Evolutionary conservation across 208 protist genomes (phyloP), one percentile per base, ranked within the genome.

Genomic region (Blechomonas ayalai): DNA sequence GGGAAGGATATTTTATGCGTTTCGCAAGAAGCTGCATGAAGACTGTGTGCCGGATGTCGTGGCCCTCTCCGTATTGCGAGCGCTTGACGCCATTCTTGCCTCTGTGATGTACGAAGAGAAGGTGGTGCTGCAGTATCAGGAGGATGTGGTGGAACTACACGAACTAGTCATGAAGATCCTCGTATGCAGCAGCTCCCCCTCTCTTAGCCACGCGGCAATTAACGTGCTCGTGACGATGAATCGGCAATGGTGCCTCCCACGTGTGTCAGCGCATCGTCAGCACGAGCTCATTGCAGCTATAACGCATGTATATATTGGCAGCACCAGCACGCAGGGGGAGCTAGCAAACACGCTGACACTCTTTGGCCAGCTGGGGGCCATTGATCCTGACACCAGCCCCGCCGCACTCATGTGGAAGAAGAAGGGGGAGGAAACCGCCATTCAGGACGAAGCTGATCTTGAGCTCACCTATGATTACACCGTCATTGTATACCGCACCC

Each of bases 381-480:
- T 95, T 1, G 81, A 90, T 54, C 82, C 82, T 15, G 26, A 66
- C 10, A 51, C 5, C 12, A 26, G 35, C 2, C 60, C 57, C 35
- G 60, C 57, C 7, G 49, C 56, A 6, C 65, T 61, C 7, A 62
- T 49, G 16, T 50, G 43, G 4, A 70, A 69, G 45, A 82, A 84
- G 37, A 76, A 77, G 28, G 72, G 81, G 44, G 81, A 85, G 39
- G 79, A 82, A 39, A 61, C 73, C 4, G 71, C 63, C 12, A 67
- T 83, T 57, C 75, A 83, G 47, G 73, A 83, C 55, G 85, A 88
- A 51, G 76, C 75, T 10, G 86, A 94, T 45, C 66, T 90, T 7
- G 76, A 87, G 53, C 67, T 94, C n/a, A 89, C 80, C n/a, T 90
- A 82, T 53, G 82, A 95, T 58, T 95, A 91, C 66, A 88, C 77